Evolutionary conservation across 2,329 filamentous ascomycete genomes (phyloP).

Genomic region (Teratosphaeriaceae sp.): DNA sequence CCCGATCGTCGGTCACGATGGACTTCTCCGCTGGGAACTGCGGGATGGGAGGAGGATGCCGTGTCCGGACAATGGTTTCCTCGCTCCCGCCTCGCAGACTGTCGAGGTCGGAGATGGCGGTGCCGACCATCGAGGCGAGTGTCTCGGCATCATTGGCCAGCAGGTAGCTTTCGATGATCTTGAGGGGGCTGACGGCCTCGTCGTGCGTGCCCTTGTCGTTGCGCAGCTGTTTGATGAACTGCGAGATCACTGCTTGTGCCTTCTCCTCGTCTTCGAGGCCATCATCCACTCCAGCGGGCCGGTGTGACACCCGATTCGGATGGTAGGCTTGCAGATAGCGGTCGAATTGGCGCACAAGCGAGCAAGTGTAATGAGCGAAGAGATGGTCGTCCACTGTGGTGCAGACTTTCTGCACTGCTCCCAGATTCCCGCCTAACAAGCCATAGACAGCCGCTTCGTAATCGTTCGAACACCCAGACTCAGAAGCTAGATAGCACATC

Average conservation of each 20-base stretch:
- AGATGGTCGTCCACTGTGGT: constrained; percentile 78
- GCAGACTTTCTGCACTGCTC: constrained; percentile 70
- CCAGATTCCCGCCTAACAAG: constrained; percentile 75
- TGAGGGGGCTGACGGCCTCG: constrained; percentile 60
- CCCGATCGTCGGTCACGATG: constrained; percentile 35
- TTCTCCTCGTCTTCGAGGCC: constrained; percentile 47
- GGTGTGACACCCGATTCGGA: constrained; percentile 50
- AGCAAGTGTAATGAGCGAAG: constrained; percentile 82
- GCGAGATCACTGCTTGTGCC: constrained; percentile 19
- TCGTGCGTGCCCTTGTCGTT: constrained; percentile 48
- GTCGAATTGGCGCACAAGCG: constrained; percentile 74
- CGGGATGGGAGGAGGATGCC: neutral
- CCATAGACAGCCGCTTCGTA: constrained; percentile 90
- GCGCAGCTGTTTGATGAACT: constrained; percentile 56
- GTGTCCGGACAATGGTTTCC: constrained; percentile 19
- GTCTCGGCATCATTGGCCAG: constrained; percentile 53
- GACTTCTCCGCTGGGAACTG: constrained; percentile 18
- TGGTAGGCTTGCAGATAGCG: constrained; percentile 55
- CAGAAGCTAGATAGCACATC: constrained; percentile 66
- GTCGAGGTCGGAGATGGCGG: constrained; percentile 34
- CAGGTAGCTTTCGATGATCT: constrained; percentile 69
- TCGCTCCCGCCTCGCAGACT: constrained; percentile 19
- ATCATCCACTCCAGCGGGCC: constrained; percentile 59
- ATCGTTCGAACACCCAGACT: constrained; percentile 59
- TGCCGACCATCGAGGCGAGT: constrained; percentile 38